Evolutionary conservation across 2,329 filamentous ascomycete genomes (phyloP), one percentile per base, ranked within the genome.

Genomic region (Cephalotrichum gorgonifer): DNA sequence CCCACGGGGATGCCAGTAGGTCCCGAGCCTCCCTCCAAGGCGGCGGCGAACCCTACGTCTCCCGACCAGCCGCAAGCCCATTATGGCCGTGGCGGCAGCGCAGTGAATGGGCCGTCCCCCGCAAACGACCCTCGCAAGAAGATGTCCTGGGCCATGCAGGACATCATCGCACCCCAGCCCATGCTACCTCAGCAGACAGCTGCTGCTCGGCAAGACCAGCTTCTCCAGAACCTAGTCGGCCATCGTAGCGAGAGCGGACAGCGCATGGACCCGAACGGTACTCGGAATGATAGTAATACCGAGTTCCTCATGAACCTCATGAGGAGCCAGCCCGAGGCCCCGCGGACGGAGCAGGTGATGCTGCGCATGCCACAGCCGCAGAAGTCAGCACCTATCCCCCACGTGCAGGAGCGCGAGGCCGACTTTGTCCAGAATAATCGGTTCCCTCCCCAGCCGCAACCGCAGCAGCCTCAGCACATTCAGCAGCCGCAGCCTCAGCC

Each of bases 291-390:
- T 61, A 79, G 74, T 56, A 86, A 91, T 57, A 79, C 85, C n/a
- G 86, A 94, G 54, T 90, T 93, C 61, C 70, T 95, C 44, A 86
- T 95, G 65, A 86, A 83, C 53, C 74, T 95, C 27, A 93, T 95
- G 86, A 72, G 75, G 51, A 61, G 60, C 1, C 68, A 65, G 3
- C 69, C 74, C 0, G 75, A 80, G 26, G 62, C 67, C 6, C 73
- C 73, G 35, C 66, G 72, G 52, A 68, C 69, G 30, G 78, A 81
- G 50, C 59, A 72, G 44, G 60, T 77, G 47, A 70, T 78, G 62
- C 70, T 58, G 27, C 61, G 60, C 46, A 67, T 71, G 65, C 71
- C 73, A 41, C 75, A 77, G 55, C 73, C 74, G 31, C 71, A 72
- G 49, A 68, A 74, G 47, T 70, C 71, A 30, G 69, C 71, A n/a